Base-by-base conservation (phyloP, 495 filamentous ascomycete species). In the Oleoguttula mirabilis region DNA sequence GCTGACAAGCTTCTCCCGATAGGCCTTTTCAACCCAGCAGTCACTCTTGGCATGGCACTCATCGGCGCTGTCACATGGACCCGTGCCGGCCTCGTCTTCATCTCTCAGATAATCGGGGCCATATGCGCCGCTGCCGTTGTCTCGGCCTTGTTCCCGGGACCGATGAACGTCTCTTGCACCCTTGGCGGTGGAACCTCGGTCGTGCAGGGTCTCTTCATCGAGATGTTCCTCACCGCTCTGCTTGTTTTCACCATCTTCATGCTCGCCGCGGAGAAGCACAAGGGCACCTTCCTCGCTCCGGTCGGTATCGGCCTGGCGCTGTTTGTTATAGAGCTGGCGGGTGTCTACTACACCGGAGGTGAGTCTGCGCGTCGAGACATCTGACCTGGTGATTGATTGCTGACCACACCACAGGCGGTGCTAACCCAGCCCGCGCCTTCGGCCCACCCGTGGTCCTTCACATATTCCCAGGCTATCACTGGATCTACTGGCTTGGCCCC, bases 211-310 rank as follows among this genome's bases (percentile, higher is more conserved):
- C 54, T 76, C 1, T 58, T 75, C 54, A 70, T 74, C 32, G 70
- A 75, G 49, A 69, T 68, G 57, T 65, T 74, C 45, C 48, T 72
- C 14, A 75, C 70, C 0, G 59, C 65, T 14, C 48, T 68, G 34
- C 61, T 76, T 15, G 63, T 75, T 23, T 71, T 76, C 48, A 69
- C 68, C 0, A 71, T 76, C 21, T 64, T 74, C 55, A 72, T 75
- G 70, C 55, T 75, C 14, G 70, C 70, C 5, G 68, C 65, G 2
- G 70, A 73, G 53, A 73, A 75, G 55, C 71, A 73, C 48, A 60
- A 64, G 21, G 59, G 62, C 23, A 66, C 61, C 32, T 73, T 68
- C 39, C 56, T 75, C 14, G 71, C 71, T 16, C 71, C 71, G 0
- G 48, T 72, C 12, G 72, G 73, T 25, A 73, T 76, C 28, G 71